phyloP scores from a whole-genome alignment of 164 flowering plant genomes.

The Amborella trichopoda region DNA sequence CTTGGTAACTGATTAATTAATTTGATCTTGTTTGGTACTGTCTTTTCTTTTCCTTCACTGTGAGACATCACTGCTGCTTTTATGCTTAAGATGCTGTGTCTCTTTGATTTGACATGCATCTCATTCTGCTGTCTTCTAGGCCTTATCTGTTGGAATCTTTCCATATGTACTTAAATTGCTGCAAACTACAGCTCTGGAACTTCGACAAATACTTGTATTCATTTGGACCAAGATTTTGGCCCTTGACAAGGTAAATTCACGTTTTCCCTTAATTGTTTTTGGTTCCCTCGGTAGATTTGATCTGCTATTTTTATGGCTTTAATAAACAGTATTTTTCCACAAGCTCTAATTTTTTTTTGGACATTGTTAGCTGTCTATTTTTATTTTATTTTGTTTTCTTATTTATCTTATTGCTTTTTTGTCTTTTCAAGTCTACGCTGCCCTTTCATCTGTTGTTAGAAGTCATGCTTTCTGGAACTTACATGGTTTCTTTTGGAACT shows the following conservation, averaged over 20 bases:
- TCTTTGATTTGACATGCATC: background rate
- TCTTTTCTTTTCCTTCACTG: background rate
- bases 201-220: constrained; percentile 91
- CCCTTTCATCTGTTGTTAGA: too few relatives aligned
- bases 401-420: too few relatives aligned
- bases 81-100: background rate
- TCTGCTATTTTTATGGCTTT: too few relatives aligned
- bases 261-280: too few relatives aligned
- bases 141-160: constrained; percentile 95
- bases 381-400: too few relatives aligned
- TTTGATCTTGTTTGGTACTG: background rate
- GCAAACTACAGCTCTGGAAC: constrained; percentile 81
- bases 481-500: constrained; percentile 12
- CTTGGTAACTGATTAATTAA: constrained; percentile 39
- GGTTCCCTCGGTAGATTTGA: too few relatives aligned
- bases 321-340: too few relatives aligned
- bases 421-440: too few relatives aligned
- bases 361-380: too few relatives aligned
- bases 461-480: too few relatives aligned
- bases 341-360: too few relatives aligned
- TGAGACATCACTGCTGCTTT: too few relatives aligned
- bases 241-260: constrained; percentile 92
- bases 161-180: constrained; percentile 90
- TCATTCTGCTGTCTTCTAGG: constrained; percentile 34
- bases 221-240: constrained; percentile 98